Base-by-base conservation (phyloP, 1,284 basidiomycete genomes). In the Papiliotrema nemorosa region DNA sequence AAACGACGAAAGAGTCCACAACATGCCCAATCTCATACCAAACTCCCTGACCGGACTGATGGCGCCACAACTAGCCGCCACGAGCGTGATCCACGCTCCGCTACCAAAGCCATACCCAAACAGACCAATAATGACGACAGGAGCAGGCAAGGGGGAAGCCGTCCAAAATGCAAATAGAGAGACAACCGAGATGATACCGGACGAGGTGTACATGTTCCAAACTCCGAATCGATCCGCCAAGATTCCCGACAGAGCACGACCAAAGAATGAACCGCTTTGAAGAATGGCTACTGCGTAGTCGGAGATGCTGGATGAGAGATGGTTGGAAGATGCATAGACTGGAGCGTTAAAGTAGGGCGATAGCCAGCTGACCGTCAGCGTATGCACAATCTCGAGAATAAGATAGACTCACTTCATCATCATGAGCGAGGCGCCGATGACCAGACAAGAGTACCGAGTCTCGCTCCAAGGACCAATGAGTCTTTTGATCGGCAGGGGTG, bases 1-100 rank as follows among this genome's bases (percentile, higher is more conserved):
- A 6, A 72, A 42, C 1, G 64, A 55, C 7, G 64, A 58, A 20
- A 63, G 35, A 5, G 55, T 58, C 61, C 69, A 67, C 46, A 71
- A 52, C 66, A 74, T 68, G 20, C 72, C 71, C 35, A 74, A 55
- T 16, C 72, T 49, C 60, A 71, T 66, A 1, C 72, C 72, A 22
- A 67, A 68, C 50, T 74, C 72, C 41, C 64, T 58, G 3, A 67
- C 62, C 0, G 72, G 71, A 14, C 59, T 65, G 47, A 73, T 66
- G 10, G 64, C 52, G 0, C 65, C 70, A 16, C 62, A 63, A 18
- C 64, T 63, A 9, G 70, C 67, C 7, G 67, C 64, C 5, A 70
- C 62, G 14, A 73, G 57, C 1, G 68, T 57, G 24, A 73, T 64
- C 59, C 67, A 72, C 2, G 63, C 62, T 21, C 72, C 72, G 41